phyloP scores from a whole-genome alignment of 352 stramenopile genomes.

The Phytophthora megakarya region DNA sequence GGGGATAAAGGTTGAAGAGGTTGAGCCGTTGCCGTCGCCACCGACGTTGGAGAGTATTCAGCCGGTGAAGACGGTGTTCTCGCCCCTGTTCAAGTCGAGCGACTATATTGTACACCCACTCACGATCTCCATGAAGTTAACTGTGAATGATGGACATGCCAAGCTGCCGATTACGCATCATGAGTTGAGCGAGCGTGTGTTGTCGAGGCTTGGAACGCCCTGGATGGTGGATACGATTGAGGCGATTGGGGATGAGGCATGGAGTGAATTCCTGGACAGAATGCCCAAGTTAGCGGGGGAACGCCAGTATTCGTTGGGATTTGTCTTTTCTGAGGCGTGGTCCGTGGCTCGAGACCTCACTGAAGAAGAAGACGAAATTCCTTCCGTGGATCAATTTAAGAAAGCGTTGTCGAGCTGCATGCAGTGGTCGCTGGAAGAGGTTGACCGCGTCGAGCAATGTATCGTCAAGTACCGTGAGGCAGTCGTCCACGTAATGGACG shows the following conservation, averaged over 20 bases:
- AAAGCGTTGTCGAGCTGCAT: slow-evolving; percentile 74
- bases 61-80: slow-evolving; percentile 12
- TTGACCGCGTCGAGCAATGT: slow-evolving; percentile 60
- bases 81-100: slow-evolving; percentile 44
- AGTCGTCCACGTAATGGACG: slow-evolving; percentile 83
- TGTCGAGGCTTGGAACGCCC: slow-evolving; percentile 70
- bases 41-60: slow-evolving; percentile 5
- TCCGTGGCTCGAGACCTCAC: slow-evolving; percentile 70
- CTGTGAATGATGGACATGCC: slow-evolving; percentile 78
- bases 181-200: slow-evolving; percentile 71
- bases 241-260: slow-evolving; percentile 67
- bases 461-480: slow-evolving; percentile 79
- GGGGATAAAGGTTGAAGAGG: slow-evolving; percentile 1
- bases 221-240: slow-evolving; percentile 84
- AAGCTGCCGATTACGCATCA: slow-evolving; percentile 83
- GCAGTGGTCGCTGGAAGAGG: slow-evolving; percentile 68
- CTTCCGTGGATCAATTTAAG: slow-evolving; percentile 76
- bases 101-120: slow-evolving; percentile 81
- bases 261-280: slow-evolving; percentile 65
- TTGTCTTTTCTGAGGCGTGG: slow-evolving; percentile 88
- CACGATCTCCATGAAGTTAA: slow-evolving; percentile 80
- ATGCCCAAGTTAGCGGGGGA: slow-evolving; percentile 78
- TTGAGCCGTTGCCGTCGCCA: slow-evolving; percentile 9
- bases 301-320: slow-evolving; percentile 82
- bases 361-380: slow-evolving; percentile 80